A percentile compares a stretch with the other conserved stretches of the same genome.
Conservation (phyloP, 305 asterid genomes). For the Stenogyne calaminthoides region DNA sequence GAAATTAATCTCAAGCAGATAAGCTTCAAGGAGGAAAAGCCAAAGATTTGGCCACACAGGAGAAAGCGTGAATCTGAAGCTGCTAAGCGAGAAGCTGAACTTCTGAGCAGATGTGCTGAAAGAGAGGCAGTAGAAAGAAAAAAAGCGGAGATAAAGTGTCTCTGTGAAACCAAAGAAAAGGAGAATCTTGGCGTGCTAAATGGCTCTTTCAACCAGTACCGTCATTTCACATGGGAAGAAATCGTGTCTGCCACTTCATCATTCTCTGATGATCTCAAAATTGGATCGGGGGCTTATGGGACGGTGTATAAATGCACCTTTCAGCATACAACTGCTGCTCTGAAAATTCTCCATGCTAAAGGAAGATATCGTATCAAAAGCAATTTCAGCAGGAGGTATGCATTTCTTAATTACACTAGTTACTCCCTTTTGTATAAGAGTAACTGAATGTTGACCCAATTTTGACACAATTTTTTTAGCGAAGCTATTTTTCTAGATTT, state of each 20-base stretch:
- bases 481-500: no score
- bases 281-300: constrained; percentile 89
- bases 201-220: constrained; percentile 55
- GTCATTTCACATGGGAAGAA: constrained; percentile 80
- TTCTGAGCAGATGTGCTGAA: constrained; percentile 58
- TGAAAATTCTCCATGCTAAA: constrained; percentile 73
- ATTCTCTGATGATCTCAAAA: constrained; percentile 66
- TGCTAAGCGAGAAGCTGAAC: constrained; percentile 65
- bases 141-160: constrained; percentile 60
- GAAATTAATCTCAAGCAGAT: constrained; percentile 56
- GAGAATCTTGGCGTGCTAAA: constrained; percentile 64
- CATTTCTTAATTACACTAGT: background rate
- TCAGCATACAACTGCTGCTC: constrained; percentile 85
- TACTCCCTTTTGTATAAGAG: background rate
- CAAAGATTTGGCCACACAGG: constrained; percentile 56
- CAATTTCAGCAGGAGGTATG: constrained; percentile 92
- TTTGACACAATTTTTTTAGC: no score
- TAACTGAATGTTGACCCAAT: no score
- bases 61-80: constrained; percentile 58
- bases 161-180: constrained; percentile 60
- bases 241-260: constrained; percentile 67
- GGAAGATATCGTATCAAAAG: constrained; percentile 52
- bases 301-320: constrained; percentile 80
- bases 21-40: constrained; percentile 75
- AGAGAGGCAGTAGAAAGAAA: constrained; percentile 71